Percentiles rank a stretch among this genome's conserved stretches.
These are phyloP conservation scores for Stachybotrys echinatus DNA, from an alignment of 2,329 filamentous ascomycete species.

Conservation along the genomic window DNA sequence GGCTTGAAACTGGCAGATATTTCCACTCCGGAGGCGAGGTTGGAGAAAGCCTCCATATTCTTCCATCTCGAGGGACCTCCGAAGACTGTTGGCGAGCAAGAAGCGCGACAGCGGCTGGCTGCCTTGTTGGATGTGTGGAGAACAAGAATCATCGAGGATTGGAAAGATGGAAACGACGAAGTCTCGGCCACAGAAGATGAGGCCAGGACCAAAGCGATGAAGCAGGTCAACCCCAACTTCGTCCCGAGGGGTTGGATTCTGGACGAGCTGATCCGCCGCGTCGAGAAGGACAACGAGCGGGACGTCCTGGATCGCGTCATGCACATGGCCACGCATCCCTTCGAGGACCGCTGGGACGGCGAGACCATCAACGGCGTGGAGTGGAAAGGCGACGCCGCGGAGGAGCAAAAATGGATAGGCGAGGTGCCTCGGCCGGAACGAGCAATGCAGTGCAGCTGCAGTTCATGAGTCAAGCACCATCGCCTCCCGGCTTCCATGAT, in stretches of 20 bases:
- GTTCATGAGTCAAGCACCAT: conserved; percentile 52
- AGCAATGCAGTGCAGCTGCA: conserved; percentile 93
- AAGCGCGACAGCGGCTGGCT: conserved; percentile 61
- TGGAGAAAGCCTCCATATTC: conserved; percentile 63
- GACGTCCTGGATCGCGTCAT: conserved; percentile 73
- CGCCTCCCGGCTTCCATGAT: not conserved
- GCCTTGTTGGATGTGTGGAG: conserved; percentile 82
- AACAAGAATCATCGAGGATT: conserved; percentile 67
- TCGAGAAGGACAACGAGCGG: conserved; percentile 78
- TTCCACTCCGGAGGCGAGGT: conserved; percentile 57
- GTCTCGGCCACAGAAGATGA: conserved; percentile 42
- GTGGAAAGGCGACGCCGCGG: conserved; percentile 56
- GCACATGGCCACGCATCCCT: conserved; percentile 79
- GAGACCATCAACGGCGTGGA: conserved; percentile 39
- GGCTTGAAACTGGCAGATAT: conserved; percentile 57
- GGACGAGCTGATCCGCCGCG: conserved; percentile 84
- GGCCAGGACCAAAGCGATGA: conserved; percentile 69
- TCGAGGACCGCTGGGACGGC: conserved; percentile 70
- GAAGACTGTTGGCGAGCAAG: conserved; percentile 48
- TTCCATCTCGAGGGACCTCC: conserved; percentile 72
- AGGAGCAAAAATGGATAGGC: conserved; percentile 78
- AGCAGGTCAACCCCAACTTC: conserved; percentile 86
- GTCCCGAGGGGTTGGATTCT: conserved; percentile 86
- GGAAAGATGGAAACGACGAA: conserved; percentile 44
- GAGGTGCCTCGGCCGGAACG: conserved; percentile 76